phyloP scores from a whole-genome alignment of 2,329 filamentous ascomycete species.

The Aspergillus pseudotamarii region DNA sequence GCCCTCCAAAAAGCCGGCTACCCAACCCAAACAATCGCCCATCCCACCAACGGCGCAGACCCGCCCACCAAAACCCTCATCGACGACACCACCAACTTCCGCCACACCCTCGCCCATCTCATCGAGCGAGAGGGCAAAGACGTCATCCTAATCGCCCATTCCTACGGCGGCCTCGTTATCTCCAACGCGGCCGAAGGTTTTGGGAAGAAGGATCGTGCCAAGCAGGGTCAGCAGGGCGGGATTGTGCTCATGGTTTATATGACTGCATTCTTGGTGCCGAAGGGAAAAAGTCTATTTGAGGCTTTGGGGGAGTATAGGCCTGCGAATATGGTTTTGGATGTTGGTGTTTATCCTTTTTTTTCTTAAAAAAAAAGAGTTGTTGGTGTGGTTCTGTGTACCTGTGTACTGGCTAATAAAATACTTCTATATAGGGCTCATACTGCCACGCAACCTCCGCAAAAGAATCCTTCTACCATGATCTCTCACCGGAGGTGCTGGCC shows the following conservation, averaged over 20 bases:
- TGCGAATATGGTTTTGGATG: constrained; percentile 26
- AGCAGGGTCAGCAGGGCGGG: constrained; percentile 30
- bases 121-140: constrained; percentile 25
- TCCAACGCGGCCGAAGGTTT: constrained; percentile 34
- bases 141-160: constrained; percentile 35
- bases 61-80: constrained; percentile 38
- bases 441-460: constrained; percentile 10
- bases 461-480: constrained; percentile 33
- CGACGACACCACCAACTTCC: constrained; percentile 38
- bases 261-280: constrained; percentile 39
- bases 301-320: constrained; percentile 26
- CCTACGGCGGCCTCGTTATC: constrained; percentile 38
- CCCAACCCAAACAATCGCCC: constrained; percentile 31
- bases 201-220: constrained; percentile 23
- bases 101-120: constrained; percentile 24
- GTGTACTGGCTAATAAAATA: not conserved
- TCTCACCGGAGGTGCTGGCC: constrained; percentile 26
- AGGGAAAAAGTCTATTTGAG: constrained; percentile 36
- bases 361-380: too few species aligned
- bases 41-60: constrained; percentile 31
- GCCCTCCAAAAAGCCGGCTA: constrained; percentile 38
- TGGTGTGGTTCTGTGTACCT: too few species aligned
- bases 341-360: constrained; percentile 9
- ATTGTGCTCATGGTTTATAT: constrained; percentile 36
- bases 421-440: constrained; percentile 20